Percentiles rank a stretch among this genome's conserved stretches.
These are phyloP conservation scores for Leishmania tropica DNA, from an alignment of 208 protist species.

Conservation along the genomic window DNA sequence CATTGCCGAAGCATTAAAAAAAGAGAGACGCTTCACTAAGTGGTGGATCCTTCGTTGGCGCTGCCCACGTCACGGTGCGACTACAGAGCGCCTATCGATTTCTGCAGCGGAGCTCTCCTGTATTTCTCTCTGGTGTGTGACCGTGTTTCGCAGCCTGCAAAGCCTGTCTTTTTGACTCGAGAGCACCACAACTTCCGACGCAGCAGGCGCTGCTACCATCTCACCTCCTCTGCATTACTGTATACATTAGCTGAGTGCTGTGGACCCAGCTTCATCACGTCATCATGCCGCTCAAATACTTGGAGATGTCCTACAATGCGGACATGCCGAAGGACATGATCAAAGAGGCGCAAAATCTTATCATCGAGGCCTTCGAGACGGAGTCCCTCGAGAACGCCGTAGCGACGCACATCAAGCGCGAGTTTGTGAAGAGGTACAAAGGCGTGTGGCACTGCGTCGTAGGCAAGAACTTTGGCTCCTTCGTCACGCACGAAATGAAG, in stretches of 20 bases:
- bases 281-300: conserved; percentile 68
- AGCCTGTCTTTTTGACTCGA: not conserved
- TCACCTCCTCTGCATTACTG: not conserved
- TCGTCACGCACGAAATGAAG: conserved; percentile 99
- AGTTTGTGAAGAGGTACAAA: conserved; percentile 90
- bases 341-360: conserved; percentile 62
- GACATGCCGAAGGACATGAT: conserved; percentile 93
- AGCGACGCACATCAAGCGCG: conserved; percentile 85
- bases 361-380: conserved; percentile 84
- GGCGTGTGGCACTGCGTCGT: conserved; percentile 99
- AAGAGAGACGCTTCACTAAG: too few relatives aligned
- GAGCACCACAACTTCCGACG: not conserved
- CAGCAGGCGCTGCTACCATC: not conserved
- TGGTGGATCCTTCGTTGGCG: not conserved
- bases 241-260: not conserved
- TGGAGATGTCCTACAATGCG: conserved; percentile 86
- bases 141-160: not conserved
- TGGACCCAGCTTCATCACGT: not conserved
- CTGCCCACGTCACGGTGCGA: not conserved
- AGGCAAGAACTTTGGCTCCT: conserved; percentile 99
- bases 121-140: not conserved
- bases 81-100: not conserved
- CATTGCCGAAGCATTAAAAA: not conserved
- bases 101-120: not conserved
- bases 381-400: conserved; percentile 78